These are phyloP conservation scores for Glycyrrhiza uralensis DNA, from an alignment of 306 rosid genomes.

Conservation along the genomic window DNA sequence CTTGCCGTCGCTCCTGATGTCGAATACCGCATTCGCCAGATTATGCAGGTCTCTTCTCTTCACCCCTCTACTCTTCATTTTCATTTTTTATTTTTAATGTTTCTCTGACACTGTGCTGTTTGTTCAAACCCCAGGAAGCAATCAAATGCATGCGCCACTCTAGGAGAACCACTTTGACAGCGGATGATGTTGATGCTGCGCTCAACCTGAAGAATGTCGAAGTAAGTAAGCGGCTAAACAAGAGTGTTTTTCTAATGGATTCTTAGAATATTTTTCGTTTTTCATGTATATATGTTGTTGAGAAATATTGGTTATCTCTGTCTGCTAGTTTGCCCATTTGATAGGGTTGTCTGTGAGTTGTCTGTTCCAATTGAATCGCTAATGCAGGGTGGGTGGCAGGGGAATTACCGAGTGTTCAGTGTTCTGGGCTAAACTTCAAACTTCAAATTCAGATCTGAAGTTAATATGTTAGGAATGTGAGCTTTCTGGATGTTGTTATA, in stretches of 20 bases:
- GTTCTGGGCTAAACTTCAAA: slow-evolving; percentile 4
- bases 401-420: not conserved
- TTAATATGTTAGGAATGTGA: slow-evolving; percentile 2
- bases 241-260: not conserved
- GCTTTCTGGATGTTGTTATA: not conserved
- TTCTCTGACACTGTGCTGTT: no score
- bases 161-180: slow-evolving; percentile 58
- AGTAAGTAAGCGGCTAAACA: slow-evolving; percentile 43
- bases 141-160: slow-evolving; percentile 95
- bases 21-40: slow-evolving; percentile 84
- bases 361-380: not conserved
- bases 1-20: slow-evolving; percentile 80
- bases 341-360: not conserved
- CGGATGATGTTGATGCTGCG: slow-evolving; percentile 81
- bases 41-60: slow-evolving; percentile 82
- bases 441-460: not conserved
- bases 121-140: slow-evolving; percentile 59
- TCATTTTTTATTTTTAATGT: not conserved
- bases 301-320: not conserved
- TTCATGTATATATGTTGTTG: not conserved
- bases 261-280: not conserved
- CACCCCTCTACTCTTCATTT: not conserved
- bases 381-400: not conserved
- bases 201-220: slow-evolving; percentile 83
- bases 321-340: not conserved